phyloP scores from a whole-genome alignment of 2,329 filamentous ascomycete species.

The Calonectria pauciramosa region DNA sequence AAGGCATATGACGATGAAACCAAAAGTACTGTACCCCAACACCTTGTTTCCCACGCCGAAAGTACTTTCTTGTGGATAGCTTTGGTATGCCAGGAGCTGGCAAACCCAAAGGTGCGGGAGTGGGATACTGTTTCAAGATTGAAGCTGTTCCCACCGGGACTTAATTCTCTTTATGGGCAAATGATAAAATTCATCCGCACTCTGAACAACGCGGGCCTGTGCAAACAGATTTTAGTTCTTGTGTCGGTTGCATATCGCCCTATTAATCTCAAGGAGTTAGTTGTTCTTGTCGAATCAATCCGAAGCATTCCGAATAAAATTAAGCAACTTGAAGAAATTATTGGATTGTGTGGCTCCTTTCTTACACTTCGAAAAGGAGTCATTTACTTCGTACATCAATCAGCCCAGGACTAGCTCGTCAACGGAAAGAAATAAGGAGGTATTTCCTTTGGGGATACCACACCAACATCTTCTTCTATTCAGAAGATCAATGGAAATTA shows the following conservation, averaged over 20 bases:
- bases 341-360: constrained; percentile 55
- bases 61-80: background rate
- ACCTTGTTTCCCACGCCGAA: background rate
- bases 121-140: constrained; percentile 35
- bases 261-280: constrained; percentile 52
- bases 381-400: constrained; percentile 58
- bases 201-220: constrained; percentile 47
- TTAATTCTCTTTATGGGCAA: constrained; percentile 53
- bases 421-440: constrained; percentile 29
- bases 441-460: constrained; percentile 48
- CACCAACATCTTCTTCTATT: constrained; percentile 50
- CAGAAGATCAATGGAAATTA: constrained; percentile 48
- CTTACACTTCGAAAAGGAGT: constrained; percentile 47
- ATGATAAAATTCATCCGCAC: constrained; percentile 54
- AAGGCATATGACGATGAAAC: background rate
- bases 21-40: background rate
- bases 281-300: constrained; percentile 32
- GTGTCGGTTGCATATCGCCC: constrained; percentile 51
- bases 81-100: constrained; percentile 39
- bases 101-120: background rate
- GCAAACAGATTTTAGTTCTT: constrained; percentile 51
- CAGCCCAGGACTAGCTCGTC: constrained; percentile 59
- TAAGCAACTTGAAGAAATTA: constrained; percentile 40
- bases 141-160: constrained; percentile 48
- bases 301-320: constrained; percentile 12